phyloP scores from a whole-genome alignment of 2,329 filamentous ascomycete genomes.

The Cercospora sp. region DNA sequence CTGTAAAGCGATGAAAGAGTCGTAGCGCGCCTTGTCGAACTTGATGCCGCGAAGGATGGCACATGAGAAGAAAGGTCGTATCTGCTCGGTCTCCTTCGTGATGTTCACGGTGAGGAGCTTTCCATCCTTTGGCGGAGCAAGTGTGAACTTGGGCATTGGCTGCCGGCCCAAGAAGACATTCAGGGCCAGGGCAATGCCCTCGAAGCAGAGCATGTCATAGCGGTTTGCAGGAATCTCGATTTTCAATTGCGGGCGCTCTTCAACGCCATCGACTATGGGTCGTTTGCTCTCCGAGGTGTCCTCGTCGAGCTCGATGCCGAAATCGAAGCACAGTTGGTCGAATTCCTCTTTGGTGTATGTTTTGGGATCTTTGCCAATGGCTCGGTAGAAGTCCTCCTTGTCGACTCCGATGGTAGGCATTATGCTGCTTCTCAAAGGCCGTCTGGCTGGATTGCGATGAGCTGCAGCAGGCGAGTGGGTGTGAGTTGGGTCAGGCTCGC shows the following conservation, averaged over 20 bases:
- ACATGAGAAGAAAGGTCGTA: conserved; percentile 85
- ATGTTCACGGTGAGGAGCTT: conserved; percentile 80
- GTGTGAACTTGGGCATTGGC: conserved; percentile 73
- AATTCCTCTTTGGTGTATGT: conserved; percentile 86
- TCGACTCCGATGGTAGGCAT: conserved; percentile 98
- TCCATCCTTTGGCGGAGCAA: conserved; percentile 70
- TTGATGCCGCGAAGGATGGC: conserved; percentile 87
- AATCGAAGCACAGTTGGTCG: conserved; percentile 97
- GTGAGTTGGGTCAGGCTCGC: not conserved
- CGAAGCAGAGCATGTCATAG: conserved; percentile 93
- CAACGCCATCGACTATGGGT: conserved; percentile 71
- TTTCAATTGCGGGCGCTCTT: conserved; percentile 90
- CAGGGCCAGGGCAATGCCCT: conserved; percentile 92
- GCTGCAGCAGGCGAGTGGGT: not conserved
- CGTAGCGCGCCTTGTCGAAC: conserved; percentile 88
- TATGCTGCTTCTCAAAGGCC: conserved; percentile 40
- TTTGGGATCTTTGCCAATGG: conserved; percentile 71
- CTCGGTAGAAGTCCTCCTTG: conserved; percentile 93
- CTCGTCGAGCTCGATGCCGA: conserved; percentile 96
- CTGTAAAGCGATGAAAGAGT: conserved; percentile 95
- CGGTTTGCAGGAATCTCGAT: conserved; percentile 95
- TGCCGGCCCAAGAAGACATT: conserved; percentile 86
- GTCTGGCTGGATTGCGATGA: conserved; percentile 1
- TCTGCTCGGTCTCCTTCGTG: conserved; percentile 61
- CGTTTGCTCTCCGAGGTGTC: conserved; percentile 78